phyloP scores from a whole-genome alignment of 2,329 filamentous ascomycete species.

The Fusarium cyanostomum region DNA sequence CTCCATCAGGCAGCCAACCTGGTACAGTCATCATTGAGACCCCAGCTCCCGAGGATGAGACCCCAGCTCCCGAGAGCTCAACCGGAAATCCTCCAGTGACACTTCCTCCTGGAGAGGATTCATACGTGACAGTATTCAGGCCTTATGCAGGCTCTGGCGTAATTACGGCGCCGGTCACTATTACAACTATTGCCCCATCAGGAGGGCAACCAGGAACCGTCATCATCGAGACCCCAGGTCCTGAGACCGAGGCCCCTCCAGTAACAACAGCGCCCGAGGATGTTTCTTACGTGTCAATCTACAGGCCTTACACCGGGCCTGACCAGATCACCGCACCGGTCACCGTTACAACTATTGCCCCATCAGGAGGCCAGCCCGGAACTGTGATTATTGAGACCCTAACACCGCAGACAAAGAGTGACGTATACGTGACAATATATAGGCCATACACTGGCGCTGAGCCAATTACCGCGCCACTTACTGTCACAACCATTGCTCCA shows the following conservation, averaged over 20 bases:
- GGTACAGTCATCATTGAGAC: conserved; percentile 28
- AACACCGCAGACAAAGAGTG: not conserved
- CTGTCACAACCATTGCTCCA: conserved; percentile 18
- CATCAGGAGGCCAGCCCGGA: conserved; percentile 16
- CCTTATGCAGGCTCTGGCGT: not conserved
- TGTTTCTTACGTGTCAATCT: conserved; percentile 24
- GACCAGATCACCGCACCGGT: conserved; percentile 18
- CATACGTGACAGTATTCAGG: conserved; percentile 2
- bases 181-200: conserved; percentile 5
- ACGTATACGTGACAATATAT: conserved; percentile 22
- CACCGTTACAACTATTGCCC: conserved; percentile 19
- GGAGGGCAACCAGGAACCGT: conserved; percentile 7
- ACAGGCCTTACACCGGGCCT: conserved; percentile 25
- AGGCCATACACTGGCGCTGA: conserved; percentile 19
- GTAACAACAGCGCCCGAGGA: conserved; percentile 7
- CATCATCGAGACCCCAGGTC: conserved; percentile 17
- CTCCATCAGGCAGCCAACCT: conserved; percentile 14
- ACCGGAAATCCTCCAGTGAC: conserved; percentile 8
- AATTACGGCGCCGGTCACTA: conserved; percentile 6
- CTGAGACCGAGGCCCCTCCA: not conserved
- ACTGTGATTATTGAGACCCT: conserved; percentile 28
- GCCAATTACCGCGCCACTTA: conserved; percentile 12
- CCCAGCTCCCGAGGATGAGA: not conserved
- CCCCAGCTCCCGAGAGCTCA: not conserved
- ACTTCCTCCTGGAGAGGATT: conserved; percentile 7